phyloP scores from a whole-genome alignment of 805 yeast species.

The Candida andamanensis region DNA sequence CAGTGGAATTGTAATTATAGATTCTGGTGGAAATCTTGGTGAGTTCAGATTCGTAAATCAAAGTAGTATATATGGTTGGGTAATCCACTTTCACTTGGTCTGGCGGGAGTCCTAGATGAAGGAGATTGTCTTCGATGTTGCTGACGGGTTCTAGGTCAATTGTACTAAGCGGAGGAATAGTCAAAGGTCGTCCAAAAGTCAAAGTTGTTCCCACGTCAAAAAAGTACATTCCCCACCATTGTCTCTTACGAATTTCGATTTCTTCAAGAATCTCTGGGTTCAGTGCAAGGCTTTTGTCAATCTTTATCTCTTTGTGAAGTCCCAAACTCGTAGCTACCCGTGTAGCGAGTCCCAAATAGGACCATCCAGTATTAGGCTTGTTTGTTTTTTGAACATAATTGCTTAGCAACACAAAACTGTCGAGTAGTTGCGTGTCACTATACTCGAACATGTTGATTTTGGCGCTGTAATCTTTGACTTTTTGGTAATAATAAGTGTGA shows the following conservation, averaged over 20 bases:
- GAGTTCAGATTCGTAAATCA: slow-evolving; percentile 17
- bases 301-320: slow-evolving; percentile 16
- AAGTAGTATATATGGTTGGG: slow-evolving; percentile 17
- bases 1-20: slow-evolving; percentile 16
- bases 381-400: slow-evolving; percentile 17
- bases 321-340: slow-evolving; percentile 19
- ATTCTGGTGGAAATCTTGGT: slow-evolving; percentile 17
- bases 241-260: slow-evolving; percentile 16
- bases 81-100: slow-evolving; percentile 12
- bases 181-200: slow-evolving; percentile 17
- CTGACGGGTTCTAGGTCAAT: slow-evolving; percentile 16
- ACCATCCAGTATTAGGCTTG: slow-evolving; percentile 18
- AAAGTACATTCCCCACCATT: slow-evolving; percentile 20
- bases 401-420: slow-evolving; percentile 16
- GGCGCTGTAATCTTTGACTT: slow-evolving; percentile 12
- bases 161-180: slow-evolving; percentile 17
- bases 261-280: slow-evolving; percentile 14
- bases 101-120: slow-evolving; percentile 9
- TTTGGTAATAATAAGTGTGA: slow-evolving; percentile 15
- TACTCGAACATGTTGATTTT: slow-evolving; percentile 16
- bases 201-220: slow-evolving; percentile 18
- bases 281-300: slow-evolving; percentile 4
- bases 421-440: slow-evolving; percentile 15
- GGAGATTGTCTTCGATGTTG: slow-evolving; percentile 15
- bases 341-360: slow-evolving; percentile 16